Base-by-base conservation (phyloP, 306 rosid species). In the Ormosia semicastrata region DNA sequence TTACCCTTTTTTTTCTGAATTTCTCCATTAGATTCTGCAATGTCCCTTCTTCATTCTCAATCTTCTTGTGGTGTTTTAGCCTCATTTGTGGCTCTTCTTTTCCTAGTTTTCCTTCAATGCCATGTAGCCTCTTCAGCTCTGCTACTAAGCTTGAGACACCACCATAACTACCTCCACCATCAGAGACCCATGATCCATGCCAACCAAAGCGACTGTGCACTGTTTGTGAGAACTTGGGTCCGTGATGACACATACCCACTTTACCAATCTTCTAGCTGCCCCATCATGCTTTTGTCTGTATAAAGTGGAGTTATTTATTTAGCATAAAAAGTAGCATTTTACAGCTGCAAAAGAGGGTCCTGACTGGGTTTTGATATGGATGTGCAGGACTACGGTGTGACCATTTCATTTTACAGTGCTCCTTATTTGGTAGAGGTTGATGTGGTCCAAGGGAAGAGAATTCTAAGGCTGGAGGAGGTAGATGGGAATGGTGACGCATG, bases 221-320 rank as follows among this genome's bases (percentile, higher is more conserved):
- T 95, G 87, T 95, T 95, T 85, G 89, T 84, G 5, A 98, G 99
- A 9, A 87, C 89, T 33, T 95, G 99, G 99, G 86, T 95, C 41
- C 92, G 84, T 47, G 98, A 95, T 59, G 97, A 95, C 18, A 17
- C 91, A 1, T 88, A 90, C 85, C 98, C 99, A 49, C 70, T 92
- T 18, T 95, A 95, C 87, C 89, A 90, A 78, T 86, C 86, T 36
- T 90, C 93, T 1, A 80, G 65, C 66, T 95, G 99, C 39, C 98
- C 99, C 2, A 62, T 91, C 76, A 60, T 18, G 44, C 7, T 41
- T 66, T 76, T 78, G 66, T 75, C 66, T 59, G 67, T 47, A 70
- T 71, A 77, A 82, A 86, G 87, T 75, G 54, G 78, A 59, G 46
- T 62, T 46, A 4, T 17, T 15, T 46, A 4, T 17, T 15, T 15